These are phyloP conservation scores for Chaetomiaceae sp. DNA, from an alignment of 2,329 filamentous ascomycete genomes.

Conservation along the genomic window DNA sequence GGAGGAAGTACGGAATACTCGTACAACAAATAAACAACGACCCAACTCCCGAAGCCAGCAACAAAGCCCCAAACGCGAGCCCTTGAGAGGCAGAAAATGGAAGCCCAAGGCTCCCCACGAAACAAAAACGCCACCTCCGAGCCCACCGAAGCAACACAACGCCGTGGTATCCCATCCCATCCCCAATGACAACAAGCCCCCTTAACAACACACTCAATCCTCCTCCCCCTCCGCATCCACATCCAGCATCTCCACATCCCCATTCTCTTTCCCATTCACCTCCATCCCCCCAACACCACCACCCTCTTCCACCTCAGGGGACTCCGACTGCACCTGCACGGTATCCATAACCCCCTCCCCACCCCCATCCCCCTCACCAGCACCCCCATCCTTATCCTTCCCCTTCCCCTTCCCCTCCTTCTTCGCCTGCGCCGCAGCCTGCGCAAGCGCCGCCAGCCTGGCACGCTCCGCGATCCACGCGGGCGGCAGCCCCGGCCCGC, in stretches of 20 bases:
- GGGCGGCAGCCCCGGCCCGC: constrained; percentile 60
- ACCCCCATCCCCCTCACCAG: constrained; percentile 29
- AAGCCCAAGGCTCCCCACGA: background rate
- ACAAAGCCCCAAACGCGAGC: background rate
- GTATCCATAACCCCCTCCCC: constrained; percentile 33
- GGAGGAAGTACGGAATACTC: no score
- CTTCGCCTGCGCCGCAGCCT: constrained; percentile 13
- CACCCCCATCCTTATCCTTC: constrained; percentile 32
- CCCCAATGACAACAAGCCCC: background rate
- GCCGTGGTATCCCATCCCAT: constrained; percentile 14
- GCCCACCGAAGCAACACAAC: background rate
- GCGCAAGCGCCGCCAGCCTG: constrained; percentile 16
- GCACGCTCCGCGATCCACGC: constrained; percentile 43
- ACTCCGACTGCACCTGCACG: constrained; percentile 38
- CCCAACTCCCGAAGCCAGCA: background rate
- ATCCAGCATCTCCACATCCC: constrained; percentile 30
- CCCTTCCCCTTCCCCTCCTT: constrained; percentile 27
- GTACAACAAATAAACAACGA: background rate
- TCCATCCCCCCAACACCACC: constrained; percentile 19
- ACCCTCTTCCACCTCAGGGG: constrained; percentile 30
- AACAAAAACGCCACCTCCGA: constrained; percentile 1
- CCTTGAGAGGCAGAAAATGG: background rate
- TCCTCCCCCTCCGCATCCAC: constrained; percentile 23
- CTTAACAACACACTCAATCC: constrained; percentile 2
- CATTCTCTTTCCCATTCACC: constrained; percentile 19